A percentile compares a stretch with the other conserved stretches of the same genome.
These are phyloP conservation scores for Xylaria curta DNA, from an alignment of 495 filamentous ascomycete species.

Conservation along the genomic window DNA sequence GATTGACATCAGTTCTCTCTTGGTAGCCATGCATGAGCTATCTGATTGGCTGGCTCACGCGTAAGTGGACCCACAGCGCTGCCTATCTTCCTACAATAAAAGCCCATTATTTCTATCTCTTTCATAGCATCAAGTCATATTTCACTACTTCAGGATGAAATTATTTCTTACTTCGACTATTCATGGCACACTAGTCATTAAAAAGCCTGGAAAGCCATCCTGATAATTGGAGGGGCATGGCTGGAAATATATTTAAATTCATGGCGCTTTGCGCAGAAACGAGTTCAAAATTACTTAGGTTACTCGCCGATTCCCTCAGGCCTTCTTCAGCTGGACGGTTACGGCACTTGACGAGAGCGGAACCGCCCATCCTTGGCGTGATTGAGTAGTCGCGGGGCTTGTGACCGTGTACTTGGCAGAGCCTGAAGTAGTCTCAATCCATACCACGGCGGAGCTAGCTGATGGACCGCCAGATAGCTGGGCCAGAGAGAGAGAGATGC, in stretches of 20 bases:
- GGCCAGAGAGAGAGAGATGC: slow-evolving; percentile 32
- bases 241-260: neutral
- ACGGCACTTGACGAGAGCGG: slow-evolving; percentile 25
- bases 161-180: neutral
- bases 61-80: neutral
- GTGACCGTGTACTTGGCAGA: slow-evolving; percentile 27
- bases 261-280: neutral
- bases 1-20: slow-evolving; percentile 3
- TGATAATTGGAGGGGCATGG: no score
- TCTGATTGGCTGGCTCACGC: neutral
- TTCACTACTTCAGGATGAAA: neutral
- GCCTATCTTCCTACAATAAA: no score
- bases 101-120: no score
- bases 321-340: slow-evolving; percentile 17
- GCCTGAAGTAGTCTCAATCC: slow-evolving; percentile 31
- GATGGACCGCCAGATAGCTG: slow-evolving; percentile 33
- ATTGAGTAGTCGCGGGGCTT: slow-evolving; percentile 16
- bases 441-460: slow-evolving; percentile 35
- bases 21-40: neutral
- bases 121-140: neutral
- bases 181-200: neutral
- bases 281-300: neutral
- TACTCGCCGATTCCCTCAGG: neutral
- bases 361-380: slow-evolving; percentile 29
- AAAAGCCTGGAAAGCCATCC: neutral